A percentile compares a stretch with the other conserved stretches of the same genome.
phyloP scores from a whole-genome alignment of 2,329 filamentous ascomycete genomes.

The Bipolaris oryzae region DNA sequence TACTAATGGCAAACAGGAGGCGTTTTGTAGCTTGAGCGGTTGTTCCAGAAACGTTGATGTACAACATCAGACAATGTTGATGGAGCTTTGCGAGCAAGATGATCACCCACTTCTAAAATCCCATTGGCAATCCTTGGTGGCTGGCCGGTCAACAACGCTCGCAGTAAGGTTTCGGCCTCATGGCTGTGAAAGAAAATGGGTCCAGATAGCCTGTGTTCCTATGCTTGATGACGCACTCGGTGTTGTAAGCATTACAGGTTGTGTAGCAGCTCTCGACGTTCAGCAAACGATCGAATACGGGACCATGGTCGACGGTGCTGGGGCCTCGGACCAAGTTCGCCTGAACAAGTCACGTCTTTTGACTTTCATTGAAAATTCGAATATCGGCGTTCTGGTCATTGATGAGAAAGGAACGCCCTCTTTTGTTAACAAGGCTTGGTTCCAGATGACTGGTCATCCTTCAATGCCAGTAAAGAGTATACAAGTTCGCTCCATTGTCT shows the following conservation, averaged over 20 bases:
- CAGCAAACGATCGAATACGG: background rate
- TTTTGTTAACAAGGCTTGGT: slow-evolving; percentile 8
- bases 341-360: slow-evolving; percentile 1
- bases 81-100: slow-evolving; percentile 6
- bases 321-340: background rate
- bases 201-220: slow-evolving; percentile 5
- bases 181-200: background rate
- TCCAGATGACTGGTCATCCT: slow-evolving; percentile 4
- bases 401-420: background rate
- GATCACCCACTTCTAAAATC: background rate
- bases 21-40: slow-evolving; percentile 4
- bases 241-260: slow-evolving; percentile 6
- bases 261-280: background rate
- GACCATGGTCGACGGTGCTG: background rate
- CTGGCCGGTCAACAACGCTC: background rate
- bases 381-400: background rate
- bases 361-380: slow-evolving; percentile 4
- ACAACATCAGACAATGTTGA: background rate
- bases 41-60: background rate
- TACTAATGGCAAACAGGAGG: background rate
- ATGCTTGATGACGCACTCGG: background rate
- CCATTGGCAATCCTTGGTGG: background rate
- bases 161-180: slow-evolving; percentile 1
- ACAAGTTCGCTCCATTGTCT: background rate
- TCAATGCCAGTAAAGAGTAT: background rate